Percentiles rank a stretch among this genome's conserved stretches.
phyloP scores from a whole-genome alignment of 306 rosid species.

The Prinsepia uniflora region DNA sequence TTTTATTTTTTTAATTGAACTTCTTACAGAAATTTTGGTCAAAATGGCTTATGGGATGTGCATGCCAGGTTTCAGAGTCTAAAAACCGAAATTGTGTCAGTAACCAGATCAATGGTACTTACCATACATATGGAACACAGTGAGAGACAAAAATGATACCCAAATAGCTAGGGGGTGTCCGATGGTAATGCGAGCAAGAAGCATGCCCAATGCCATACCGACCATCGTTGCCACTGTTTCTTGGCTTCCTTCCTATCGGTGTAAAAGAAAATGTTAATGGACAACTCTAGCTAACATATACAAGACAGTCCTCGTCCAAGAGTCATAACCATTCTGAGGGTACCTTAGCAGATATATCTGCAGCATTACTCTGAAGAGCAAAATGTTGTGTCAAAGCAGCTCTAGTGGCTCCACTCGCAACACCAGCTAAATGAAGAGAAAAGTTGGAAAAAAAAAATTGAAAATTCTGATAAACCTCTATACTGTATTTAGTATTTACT shows the following conservation, averaged over 20 bases:
- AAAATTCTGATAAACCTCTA: conserved; percentile 2
- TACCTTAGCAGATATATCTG: conserved; percentile 69
- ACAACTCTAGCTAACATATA: conserved; percentile 11
- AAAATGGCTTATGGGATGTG: background rate
- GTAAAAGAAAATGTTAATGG: conserved; percentile 13
- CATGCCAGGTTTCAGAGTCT: too few species aligned
- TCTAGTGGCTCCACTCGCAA: conserved; percentile 98
- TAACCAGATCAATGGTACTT: conserved; percentile 21
- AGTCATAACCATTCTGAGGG: conserved; percentile 7
- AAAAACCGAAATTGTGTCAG: background rate
- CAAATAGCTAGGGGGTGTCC: conserved; percentile 76
- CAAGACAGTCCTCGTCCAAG: background rate
- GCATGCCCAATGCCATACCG: conserved; percentile 90
- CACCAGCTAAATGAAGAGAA: conserved; percentile 65
- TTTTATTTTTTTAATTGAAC: background rate
- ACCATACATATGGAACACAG: conserved; percentile 87
- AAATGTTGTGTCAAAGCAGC: conserved; percentile 99
- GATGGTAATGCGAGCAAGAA: conserved; percentile 69
- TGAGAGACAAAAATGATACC: conserved; percentile 70
- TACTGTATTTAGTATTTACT: background rate
- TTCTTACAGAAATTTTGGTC: background rate
- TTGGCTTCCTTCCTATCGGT: conserved; percentile 60
- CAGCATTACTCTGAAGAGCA: conserved; percentile 67
- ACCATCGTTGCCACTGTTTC: conserved; percentile 78
- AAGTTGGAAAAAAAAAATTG: conserved; percentile 15